Evolutionary conservation across 23 red algal genomes (phyloP).

Genomic region (Cyanidiococcus yangmingshanensis): DNA sequence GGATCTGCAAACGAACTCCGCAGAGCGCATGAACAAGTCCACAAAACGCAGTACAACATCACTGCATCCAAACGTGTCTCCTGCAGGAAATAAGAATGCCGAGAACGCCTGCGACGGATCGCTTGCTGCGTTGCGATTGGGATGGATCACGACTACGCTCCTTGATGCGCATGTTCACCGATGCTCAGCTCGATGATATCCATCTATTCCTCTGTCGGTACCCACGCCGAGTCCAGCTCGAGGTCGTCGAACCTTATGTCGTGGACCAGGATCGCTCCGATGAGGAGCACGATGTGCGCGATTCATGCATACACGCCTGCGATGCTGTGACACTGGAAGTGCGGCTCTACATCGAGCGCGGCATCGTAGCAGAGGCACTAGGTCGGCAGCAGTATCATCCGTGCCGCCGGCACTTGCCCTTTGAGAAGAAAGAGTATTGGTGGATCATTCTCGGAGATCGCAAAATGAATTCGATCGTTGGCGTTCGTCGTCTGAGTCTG

Average conservation of each 20-base stretch:
- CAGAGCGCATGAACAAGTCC: too few relatives aligned
- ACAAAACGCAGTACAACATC: too few relatives aligned
- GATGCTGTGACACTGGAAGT: constrained; percentile 10
- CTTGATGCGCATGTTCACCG: constrained; percentile 43
- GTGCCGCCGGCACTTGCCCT: constrained; percentile 34
- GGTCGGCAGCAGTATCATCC: constrained; percentile 10
- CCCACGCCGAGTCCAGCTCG: constrained; percentile 31
- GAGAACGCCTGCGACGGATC: too few relatives aligned
- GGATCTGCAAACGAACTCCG: not conserved
- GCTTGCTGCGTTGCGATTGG: not conserved
- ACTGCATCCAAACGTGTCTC: too few relatives aligned
- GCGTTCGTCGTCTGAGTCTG: constrained; percentile 46
- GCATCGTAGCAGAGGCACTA: not conserved
- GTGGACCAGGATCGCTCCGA: constrained; percentile 49
- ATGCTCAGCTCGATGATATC: constrained; percentile 53
- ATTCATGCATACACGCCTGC: not conserved
- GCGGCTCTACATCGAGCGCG: not conserved
- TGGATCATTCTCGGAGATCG: constrained; percentile 66
- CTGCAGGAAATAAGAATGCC: too few relatives aligned
- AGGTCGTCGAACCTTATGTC: constrained; percentile 46
- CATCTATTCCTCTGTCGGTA: constrained; percentile 60
- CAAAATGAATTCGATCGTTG: constrained; percentile 37
- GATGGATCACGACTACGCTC: not conserved
- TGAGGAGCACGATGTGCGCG: not conserved
- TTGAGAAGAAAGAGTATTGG: constrained; percentile 65